These are phyloP conservation scores for Plasmodium gaboni DNA, from an alignment of 169 alveolate species.

Conservation along the genomic window DNA sequence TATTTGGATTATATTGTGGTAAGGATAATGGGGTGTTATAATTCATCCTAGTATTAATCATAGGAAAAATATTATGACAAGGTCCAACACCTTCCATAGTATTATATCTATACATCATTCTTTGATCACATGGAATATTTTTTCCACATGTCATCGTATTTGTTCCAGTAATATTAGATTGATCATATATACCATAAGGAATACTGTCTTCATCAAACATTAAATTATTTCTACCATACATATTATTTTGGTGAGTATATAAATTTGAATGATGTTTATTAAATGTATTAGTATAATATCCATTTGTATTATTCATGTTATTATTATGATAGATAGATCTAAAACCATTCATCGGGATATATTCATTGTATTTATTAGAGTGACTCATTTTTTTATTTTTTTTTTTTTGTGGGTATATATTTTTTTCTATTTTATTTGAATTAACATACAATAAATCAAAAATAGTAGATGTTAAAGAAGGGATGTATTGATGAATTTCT, in stretches of 20 bases:
- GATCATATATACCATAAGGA: constrained; percentile 74
- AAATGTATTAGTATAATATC: constrained; percentile 51
- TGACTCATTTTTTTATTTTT: constrained; percentile 26
- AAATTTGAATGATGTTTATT: constrained; percentile 48
- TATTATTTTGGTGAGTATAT: constrained; percentile 68
- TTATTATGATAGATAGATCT: constrained; percentile 36
- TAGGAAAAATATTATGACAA: constrained; percentile 26
- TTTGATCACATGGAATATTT: constrained; percentile 19
- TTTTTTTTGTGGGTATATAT: not conserved
- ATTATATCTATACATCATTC: constrained; percentile 50
- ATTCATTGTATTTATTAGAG: constrained; percentile 29
- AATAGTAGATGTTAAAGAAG: constrained; percentile 11
- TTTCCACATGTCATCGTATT: constrained; percentile 56
- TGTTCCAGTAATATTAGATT: constrained; percentile 62
- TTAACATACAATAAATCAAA: not conserved
- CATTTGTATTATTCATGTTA: constrained; percentile 35
- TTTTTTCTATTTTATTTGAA: not conserved
- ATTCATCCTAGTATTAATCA: constrained; percentile 35
- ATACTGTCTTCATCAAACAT: constrained; percentile 60
- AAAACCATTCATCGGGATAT: constrained; percentile 59
- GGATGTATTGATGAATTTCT: constrained; percentile 48
- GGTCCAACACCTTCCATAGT: constrained; percentile 23
- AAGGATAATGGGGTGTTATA: constrained; percentile 14
- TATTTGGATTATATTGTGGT: constrained; percentile 18
- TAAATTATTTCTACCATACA: constrained; percentile 72